Base-by-base conservation (phyloP, 1,284 basidiomycete species). In the Melampsora occidentalis region DNA sequence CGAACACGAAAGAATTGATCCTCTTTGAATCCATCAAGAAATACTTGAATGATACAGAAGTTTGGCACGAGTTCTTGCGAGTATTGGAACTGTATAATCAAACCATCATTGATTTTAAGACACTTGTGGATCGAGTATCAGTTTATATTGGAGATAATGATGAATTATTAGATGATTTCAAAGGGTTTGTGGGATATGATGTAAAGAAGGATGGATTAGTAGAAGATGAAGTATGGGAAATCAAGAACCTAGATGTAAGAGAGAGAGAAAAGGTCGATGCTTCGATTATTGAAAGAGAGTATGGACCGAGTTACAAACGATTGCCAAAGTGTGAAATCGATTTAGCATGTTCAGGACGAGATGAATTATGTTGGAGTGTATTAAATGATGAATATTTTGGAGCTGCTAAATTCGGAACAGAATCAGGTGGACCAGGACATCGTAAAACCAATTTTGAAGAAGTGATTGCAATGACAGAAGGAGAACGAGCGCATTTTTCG, bases 31-130 rank as follows among this genome's bases (percentile, higher is more conserved):
- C 66, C 20, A 69, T 69, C 22, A 67, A 68, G 42, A 69, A 39
- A 22, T 76, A 69, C 42, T 22, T 69, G 14, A 69, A 76, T 22
- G 59, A 69, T 53, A 80, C 81, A 62, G 78, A 80, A 66, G 80
- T 81, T 31, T 83, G 83, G 77, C 78, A 81, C 70, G 83, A 83
- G 76, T 83, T 83, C 78, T 80, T 83, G 77, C 83, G 83, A 79
- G 79, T 83, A 68, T 79, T 83, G 71, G 83, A 83, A 68, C 79
- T 83, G 0, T 83, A 82, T 79, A 82, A 82, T 22, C 82, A 82
- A 78, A 81, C 82, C 66, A 81, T 76, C n/a, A 76, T 76, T 61
- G 67, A 76, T 64, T 76, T 76, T 12, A 76, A 69, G 35, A 76
- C 73, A 48, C 31, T 76, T 25, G 33, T 76, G 10, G 73, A 76